Evolutionary conservation across 305 asterid species (phyloP).

Genomic region (Nicotiana rustica): DNA sequence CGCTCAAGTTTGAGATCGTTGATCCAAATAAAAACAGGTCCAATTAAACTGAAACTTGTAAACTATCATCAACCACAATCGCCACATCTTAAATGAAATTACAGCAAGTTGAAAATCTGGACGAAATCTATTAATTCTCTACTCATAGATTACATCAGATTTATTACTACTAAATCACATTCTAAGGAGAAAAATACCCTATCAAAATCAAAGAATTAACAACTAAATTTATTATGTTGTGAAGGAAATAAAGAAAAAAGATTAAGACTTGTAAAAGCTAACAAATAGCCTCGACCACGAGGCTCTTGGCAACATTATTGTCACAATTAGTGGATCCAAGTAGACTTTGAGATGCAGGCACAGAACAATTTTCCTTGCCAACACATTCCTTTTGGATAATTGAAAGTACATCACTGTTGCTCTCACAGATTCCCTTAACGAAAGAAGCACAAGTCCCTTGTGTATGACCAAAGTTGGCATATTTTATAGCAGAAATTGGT

Average conservation of each 20-base stretch:
- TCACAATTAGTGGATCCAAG: conserved; percentile 58
- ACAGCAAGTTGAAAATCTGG: neutral
- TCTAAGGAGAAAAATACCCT: neutral
- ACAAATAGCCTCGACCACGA: conserved; percentile 66
- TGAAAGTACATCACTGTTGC: conserved; percentile 38
- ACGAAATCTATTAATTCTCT: neutral
- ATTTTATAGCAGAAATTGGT: conserved; percentile 52
- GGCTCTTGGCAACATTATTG: conserved; percentile 43
- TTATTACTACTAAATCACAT: neutral
- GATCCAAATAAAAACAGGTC: too few relatives aligned
- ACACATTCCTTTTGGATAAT: conserved; percentile 54
- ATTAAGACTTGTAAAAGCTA: neutral
- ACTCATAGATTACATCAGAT: neutral
- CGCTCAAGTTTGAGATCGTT: too few relatives aligned
- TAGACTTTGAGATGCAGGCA: conserved; percentile 45
- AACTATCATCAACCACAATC: too few relatives aligned
- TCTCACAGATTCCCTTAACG: conserved; percentile 52
- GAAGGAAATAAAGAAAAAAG: neutral
- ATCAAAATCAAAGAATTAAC: neutral
- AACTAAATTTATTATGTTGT: neutral
- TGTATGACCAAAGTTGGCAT: conserved; percentile 59
- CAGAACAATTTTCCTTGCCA: conserved; percentile 58
- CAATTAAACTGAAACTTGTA: too few relatives aligned
- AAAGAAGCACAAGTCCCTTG: conserved; percentile 59
- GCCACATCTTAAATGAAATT: neutral